Conservation (phyloP, 306 rosid species). For the Quercus variabilis region DNA sequence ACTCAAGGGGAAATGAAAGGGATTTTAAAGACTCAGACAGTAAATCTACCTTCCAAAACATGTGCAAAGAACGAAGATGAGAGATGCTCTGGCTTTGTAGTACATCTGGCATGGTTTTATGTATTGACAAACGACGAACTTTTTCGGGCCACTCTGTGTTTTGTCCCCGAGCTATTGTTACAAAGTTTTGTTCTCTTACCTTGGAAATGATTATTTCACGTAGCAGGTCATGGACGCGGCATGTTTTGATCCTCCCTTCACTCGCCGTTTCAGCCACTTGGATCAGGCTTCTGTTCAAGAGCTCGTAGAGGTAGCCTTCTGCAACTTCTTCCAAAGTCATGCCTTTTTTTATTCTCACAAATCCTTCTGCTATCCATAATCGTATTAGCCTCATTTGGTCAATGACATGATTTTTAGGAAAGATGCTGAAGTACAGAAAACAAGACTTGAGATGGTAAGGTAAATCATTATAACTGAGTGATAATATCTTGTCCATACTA, state of each 20-base stretch:
- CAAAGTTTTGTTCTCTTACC: conserved; percentile 6
- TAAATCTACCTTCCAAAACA: conserved; percentile 1
- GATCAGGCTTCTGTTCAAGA: conserved; percentile 7
- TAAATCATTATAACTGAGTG: neutral
- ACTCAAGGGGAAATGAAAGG: neutral
- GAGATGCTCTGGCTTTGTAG: neutral
- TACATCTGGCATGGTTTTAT: neutral
- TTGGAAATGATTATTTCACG: neutral
- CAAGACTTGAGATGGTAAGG: neutral
- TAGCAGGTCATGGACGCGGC: neutral
- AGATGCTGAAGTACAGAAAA: neutral
- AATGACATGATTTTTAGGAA: neutral
- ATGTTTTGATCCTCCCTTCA: conserved; percentile 15
- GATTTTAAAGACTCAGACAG: neutral
- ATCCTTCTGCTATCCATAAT: conserved; percentile 23
- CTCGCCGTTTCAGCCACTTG: neutral
- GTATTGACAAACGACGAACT: conserved; percentile 6
- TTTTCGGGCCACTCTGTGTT: neutral
- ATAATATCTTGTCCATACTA: neutral
- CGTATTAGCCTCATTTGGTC: conserved; percentile 4
- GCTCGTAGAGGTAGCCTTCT: conserved; percentile 5
- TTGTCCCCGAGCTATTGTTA: neutral
- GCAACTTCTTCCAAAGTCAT: conserved; percentile 23
- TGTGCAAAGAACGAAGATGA: conserved; percentile 4
- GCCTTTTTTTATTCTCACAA: neutral